Evolutionary conservation across 148 eudicot genomes (phyloP).

Genomic region (Silene conica): DNA sequence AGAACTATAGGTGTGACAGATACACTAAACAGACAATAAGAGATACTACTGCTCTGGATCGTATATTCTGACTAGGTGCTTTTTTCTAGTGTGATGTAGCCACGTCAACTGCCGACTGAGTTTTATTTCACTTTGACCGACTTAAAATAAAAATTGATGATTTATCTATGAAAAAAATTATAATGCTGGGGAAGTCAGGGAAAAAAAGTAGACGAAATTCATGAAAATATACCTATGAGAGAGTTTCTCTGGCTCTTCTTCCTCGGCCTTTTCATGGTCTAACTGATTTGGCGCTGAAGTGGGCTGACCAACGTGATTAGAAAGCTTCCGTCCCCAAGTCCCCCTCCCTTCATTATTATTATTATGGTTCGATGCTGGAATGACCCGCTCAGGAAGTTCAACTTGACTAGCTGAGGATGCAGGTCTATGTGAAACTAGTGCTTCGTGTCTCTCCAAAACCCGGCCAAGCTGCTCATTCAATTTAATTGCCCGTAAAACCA

Average conservation of each 20-base stretch:
- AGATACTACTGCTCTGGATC: not conserved
- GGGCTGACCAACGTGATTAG: constrained; percentile 34
- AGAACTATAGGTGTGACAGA: not conserved
- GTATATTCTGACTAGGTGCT: not conserved
- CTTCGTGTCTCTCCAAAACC: constrained; percentile 65
- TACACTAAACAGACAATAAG: not conserved
- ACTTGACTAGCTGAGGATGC: constrained; percentile 16
- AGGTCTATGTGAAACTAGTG: constrained; percentile 35
- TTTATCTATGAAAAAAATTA: not conserved
- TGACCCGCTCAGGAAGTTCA: constrained; percentile 33
- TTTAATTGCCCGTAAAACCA: constrained; percentile 74
- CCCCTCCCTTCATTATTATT: constrained; percentile 31
- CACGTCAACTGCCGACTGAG: not conserved
- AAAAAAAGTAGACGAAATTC: not conserved
- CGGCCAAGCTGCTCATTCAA: constrained; percentile 79
- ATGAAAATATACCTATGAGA: constrained; percentile 53
- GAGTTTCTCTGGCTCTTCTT: constrained; percentile 85
- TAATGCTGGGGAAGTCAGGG: not conserved
- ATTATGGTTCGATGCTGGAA: constrained; percentile 29
- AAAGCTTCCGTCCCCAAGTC: constrained; percentile 36
- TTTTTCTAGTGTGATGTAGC: constrained; percentile 3
- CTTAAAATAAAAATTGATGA: not conserved
- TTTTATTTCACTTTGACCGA: not conserved
- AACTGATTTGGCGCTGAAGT: constrained; percentile 40
- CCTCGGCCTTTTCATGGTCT: constrained; percentile 43